Percentiles rank a stretch among this genome's conserved stretches.
These are phyloP conservation scores for Penicillium sp. DNA, from an alignment of 2,329 filamentous ascomycete genomes.

Conservation along the genomic window DNA sequence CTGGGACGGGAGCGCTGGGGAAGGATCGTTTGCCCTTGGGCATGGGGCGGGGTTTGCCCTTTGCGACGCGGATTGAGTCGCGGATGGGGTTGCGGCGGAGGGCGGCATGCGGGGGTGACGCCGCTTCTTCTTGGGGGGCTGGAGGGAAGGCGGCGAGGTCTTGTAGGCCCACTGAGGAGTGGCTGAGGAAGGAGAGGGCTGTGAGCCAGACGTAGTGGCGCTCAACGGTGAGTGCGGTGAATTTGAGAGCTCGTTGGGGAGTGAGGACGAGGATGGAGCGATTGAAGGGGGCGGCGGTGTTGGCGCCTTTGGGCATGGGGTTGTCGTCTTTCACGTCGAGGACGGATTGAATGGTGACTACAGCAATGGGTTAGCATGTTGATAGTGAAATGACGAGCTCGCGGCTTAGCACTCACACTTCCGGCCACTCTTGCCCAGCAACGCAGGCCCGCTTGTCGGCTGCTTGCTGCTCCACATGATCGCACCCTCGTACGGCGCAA, in stretches of 20 bases:
- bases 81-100: conserved; percentile 66
- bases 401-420: conserved; percentile 70
- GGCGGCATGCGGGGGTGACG: conserved; percentile 47
- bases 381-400: background rate
- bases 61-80: conserved; percentile 87
- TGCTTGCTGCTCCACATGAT: conserved; percentile 99
- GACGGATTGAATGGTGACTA: conserved; percentile 93
- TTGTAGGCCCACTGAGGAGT: conserved; percentile 78
- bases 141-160: conserved; percentile 67
- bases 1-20: conserved; percentile 34
- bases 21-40: conserved; percentile 45
- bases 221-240: conserved; percentile 80
- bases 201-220: conserved; percentile 95
- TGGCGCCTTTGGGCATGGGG: conserved; percentile 70
- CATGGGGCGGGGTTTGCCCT: conserved; percentile 61
- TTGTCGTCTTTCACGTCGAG: conserved; percentile 96
- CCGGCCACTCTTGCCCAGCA: conserved; percentile 91
- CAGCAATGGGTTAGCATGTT: conserved; percentile 11
- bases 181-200: conserved; percentile 89
- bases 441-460: conserved; percentile 78
- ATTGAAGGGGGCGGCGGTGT: conserved; percentile 66
- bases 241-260: conserved; percentile 90
- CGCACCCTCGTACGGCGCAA: conserved; percentile 91
- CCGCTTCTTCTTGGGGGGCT: conserved; percentile 46
- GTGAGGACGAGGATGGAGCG: conserved; percentile 94